A percentile compares a stretch with the other conserved stretches of the same genome.
phyloP scores from a whole-genome alignment of 257 asterid species.

The Primulina huaijiensis region DNA sequence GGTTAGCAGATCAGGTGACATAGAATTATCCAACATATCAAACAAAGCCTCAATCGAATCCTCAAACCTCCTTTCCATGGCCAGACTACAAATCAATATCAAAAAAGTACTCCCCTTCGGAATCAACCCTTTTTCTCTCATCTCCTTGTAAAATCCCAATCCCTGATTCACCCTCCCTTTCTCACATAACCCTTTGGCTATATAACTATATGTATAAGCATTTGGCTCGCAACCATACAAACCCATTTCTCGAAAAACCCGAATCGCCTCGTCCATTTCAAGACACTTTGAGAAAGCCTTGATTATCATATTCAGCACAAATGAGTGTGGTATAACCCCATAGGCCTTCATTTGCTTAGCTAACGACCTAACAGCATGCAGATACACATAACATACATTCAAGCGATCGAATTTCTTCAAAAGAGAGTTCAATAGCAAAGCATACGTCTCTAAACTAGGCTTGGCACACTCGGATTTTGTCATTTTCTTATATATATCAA shows the following conservation, averaged over 20 bases:
- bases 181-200: conserved; percentile 70
- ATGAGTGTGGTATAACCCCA: conserved; percentile 76
- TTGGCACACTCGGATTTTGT: conserved; percentile 54
- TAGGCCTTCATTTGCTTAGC: conserved; percentile 79
- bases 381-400: conserved; percentile 68
- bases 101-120: conserved; percentile 55
- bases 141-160: conserved; percentile 53
- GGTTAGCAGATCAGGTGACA: conserved; percentile 74
- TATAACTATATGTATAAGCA: conserved; percentile 64
- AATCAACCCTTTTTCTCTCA: conserved; percentile 60
- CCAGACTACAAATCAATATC: conserved; percentile 72
- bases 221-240: conserved; percentile 86
- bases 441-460: conserved; percentile 75
- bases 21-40: conserved; percentile 60
- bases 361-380: conserved; percentile 70
- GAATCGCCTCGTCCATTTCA: conserved; percentile 72
- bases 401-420: conserved; percentile 62
- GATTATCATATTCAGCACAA: conserved; percentile 76
- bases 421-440: conserved; percentile 56
- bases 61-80: conserved; percentile 65
- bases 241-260: conserved; percentile 89
- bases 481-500: conserved; percentile 86
- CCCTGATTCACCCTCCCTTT: conserved; percentile 76
- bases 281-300: conserved; percentile 76
- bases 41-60: conserved; percentile 56